Evolutionary conservation across 805 yeast genomes (phyloP).

Genomic region (Candida awuae): DNA sequence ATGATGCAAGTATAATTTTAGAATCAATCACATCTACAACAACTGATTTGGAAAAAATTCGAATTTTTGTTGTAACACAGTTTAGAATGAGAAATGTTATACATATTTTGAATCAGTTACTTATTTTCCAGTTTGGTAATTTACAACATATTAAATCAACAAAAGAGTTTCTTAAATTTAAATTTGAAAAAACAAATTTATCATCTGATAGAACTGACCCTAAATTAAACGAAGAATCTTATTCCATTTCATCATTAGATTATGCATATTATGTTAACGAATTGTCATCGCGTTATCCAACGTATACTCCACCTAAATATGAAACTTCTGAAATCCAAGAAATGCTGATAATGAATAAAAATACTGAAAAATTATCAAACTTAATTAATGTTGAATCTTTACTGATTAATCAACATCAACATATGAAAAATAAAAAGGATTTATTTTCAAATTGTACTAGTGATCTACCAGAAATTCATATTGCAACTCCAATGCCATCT

Average conservation of each 20-base stretch:
- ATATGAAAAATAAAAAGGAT: constrained; percentile 17
- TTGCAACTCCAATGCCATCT: constrained; percentile 86
- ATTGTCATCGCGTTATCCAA: constrained; percentile 65
- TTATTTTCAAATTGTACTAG: constrained; percentile 1
- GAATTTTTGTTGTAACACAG: constrained; percentile 16
- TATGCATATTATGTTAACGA: constrained; percentile 76
- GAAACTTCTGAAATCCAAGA: constrained; percentile 39
- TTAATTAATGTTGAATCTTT: constrained; percentile 23
- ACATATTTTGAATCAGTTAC: constrained; percentile 43
- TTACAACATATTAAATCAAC: constrained; percentile 31
- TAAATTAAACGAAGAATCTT: neutral
- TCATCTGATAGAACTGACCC: neutral
- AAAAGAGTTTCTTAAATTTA: constrained; percentile 38
- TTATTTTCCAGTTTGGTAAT: constrained; percentile 60
- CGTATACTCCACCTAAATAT: constrained; percentile 46
- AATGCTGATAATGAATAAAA: constrained; percentile 19
- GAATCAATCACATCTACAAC: constrained; percentile 10
- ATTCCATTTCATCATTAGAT: constrained; percentile 68
- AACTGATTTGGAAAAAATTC: constrained; percentile 18
- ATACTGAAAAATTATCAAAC: constrained; percentile 15
- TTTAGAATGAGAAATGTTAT: constrained; percentile 51
- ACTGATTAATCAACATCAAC: constrained; percentile 27
- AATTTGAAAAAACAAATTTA: constrained; percentile 25
- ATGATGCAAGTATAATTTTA: constrained; percentile 11
- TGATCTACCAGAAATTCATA: constrained; percentile 41